A percentile compares a stretch with the other conserved stretches of the same genome.
phyloP scores from a whole-genome alignment of 345 rosid genomes.

The Turritis glabra region DNA sequence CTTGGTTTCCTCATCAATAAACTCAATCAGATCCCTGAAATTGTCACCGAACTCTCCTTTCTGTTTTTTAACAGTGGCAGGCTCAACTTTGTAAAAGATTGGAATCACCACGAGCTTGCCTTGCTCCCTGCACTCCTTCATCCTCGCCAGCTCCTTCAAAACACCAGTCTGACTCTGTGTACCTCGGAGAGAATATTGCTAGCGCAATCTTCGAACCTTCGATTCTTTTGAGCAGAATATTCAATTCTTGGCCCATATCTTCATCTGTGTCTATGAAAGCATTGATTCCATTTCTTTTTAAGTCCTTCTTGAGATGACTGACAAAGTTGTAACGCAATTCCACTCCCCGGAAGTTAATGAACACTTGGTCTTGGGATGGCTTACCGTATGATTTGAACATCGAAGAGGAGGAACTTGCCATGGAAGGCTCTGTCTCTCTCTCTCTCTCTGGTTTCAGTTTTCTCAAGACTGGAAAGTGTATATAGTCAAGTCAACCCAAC shows the following conservation, averaged over 20 bases:
- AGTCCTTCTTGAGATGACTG: neutral
- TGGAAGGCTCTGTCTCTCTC: no score
- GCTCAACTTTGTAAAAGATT: neutral
- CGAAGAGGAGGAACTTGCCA: no score
- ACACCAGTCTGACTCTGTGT: conserved; percentile 10
- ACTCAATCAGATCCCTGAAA: neutral
- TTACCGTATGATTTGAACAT: no score
- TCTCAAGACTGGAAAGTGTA: no score
- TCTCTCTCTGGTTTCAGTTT: no score
- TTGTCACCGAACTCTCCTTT: neutral
- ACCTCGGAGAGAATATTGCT: neutral
- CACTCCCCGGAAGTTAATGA: conserved; percentile 6
- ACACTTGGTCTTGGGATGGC: neutral
- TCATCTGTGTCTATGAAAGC: neutral
- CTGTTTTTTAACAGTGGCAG: neutral
- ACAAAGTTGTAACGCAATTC: neutral
- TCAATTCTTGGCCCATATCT: no score
- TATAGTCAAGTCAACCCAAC: no score
- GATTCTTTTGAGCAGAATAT: neutral
- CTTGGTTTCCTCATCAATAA: neutral
- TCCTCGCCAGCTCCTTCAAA: conserved; percentile 5
- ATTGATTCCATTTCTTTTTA: neutral
- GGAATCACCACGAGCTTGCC: neutral
- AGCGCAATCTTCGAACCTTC: neutral
- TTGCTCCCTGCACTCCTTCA: neutral